phyloP scores from a whole-genome alignment of 2,329 filamentous ascomycete species.

The Aotearoamyces nothofagi region DNA sequence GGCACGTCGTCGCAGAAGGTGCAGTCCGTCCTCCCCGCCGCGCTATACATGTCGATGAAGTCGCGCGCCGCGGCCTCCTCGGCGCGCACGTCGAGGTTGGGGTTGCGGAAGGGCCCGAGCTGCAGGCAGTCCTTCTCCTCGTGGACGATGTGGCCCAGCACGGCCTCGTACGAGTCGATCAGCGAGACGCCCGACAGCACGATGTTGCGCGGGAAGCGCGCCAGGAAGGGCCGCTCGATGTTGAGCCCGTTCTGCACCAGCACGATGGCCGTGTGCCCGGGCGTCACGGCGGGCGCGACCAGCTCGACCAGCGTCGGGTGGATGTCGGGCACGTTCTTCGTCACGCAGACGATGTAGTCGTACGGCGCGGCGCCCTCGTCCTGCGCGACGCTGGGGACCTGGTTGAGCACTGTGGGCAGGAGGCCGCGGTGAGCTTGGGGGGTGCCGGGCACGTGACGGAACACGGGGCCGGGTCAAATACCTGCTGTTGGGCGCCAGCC shows the following conservation, averaged over 20 bases:
- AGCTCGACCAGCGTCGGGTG: slow-evolving; percentile 5
- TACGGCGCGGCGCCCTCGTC: slow-evolving; percentile 7
- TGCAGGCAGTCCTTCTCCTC: slow-evolving; percentile 7
- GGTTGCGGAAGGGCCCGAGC: slow-evolving; percentile 11
- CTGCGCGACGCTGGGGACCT: slow-evolving; percentile 2
- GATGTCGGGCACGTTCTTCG: slow-evolving; percentile 10
- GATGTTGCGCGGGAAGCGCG: slow-evolving; percentile 8
- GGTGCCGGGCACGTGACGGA: no score
- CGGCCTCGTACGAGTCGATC: slow-evolving; percentile 8
- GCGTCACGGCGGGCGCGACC: slow-evolving; percentile 8
- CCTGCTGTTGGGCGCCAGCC: slow-evolving; percentile 10
- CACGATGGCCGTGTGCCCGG: slow-evolving; percentile 8
- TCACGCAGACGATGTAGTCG: slow-evolving; percentile 10
- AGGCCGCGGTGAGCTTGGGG: no score
- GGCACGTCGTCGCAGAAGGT: slow-evolving; percentile 10
- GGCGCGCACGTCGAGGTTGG: slow-evolving; percentile 2
- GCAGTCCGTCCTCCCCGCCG: slow-evolving; percentile 7
- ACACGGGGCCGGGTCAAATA: slow-evolving; percentile 1
- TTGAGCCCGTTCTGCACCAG: slow-evolving; percentile 13
- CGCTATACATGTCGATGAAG: slow-evolving; percentile 10
- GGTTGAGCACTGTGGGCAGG: neutral
- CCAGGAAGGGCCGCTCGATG: slow-evolving; percentile 10
- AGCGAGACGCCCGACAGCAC: slow-evolving; percentile 11
- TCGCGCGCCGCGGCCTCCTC: slow-evolving; percentile 4
- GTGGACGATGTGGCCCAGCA: slow-evolving; percentile 7